Evolutionary conservation across 768 basidiomycete species (phyloP), one percentile per base, ranked within the genome.

Genomic region (Rubroboletus pulcherrimus): DNA sequence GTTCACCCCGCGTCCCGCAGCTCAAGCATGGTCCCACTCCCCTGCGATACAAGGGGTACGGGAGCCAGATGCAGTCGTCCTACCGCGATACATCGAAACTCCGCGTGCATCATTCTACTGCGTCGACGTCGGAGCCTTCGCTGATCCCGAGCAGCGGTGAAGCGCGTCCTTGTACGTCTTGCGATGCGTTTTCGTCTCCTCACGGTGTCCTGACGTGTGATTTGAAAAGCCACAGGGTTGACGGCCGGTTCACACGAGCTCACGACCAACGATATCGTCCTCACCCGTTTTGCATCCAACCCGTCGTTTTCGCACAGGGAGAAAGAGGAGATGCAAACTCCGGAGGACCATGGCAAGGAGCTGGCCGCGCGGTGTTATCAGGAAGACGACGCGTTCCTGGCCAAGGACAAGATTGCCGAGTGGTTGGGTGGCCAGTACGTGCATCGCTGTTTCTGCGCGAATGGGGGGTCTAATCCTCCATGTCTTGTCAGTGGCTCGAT

Each of bases 381-480:
- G 33, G 93, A 94, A 63, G 93, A 98, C 64, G 89, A 89, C 61
- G 79, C 79, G 15, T 95, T 94, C 67, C 70, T 95, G 63, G 77
- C 51, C 30, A 57, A 86, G 66, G 93, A 95, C 64, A 96, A 95
- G 75, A 92, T 98, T 63, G 94, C 96, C 1, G 93, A 97, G 71
- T 99, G 92, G 87, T 78, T 99, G 39, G 97, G 97, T 63, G 88
- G 92, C 68, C 75, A 81, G 94, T 98, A 63, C 75, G 95, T 87
- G 8, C n/a, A 40, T 41, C 11, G 34, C 45, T 59, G 49, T 58
- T 38, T 50, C n/a, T 39, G 42, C 9, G 43, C 1, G 38, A 30
- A 42, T 14, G 4, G 41, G 30, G 26, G 19, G 35, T 33, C 49
- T 29, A 31, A 55, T 54, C 46, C 44, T 55, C 54, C 8, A 31